Evolutionary conservation across 495 filamentous ascomycete species (phyloP).

Genomic region (Neurospora intermedia): DNA sequence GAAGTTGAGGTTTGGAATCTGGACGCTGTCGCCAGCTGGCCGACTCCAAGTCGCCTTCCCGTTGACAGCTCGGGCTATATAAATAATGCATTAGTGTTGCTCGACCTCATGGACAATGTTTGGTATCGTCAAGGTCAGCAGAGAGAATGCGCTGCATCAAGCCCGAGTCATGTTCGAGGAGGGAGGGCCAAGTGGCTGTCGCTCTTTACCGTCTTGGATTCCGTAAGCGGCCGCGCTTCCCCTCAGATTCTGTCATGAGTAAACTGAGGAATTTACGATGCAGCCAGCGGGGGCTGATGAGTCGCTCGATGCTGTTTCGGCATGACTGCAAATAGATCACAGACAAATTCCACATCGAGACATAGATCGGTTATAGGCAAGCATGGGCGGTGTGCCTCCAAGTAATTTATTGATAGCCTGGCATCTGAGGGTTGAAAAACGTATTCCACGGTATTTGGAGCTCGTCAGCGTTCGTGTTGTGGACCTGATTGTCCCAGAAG

Average conservation of each 20-base stretch:
- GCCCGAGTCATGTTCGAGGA: neutral
- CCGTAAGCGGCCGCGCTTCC: neutral
- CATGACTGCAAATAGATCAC: neutral
- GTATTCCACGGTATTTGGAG: constrained; percentile 12
- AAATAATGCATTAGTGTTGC: neutral
- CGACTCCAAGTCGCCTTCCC: neutral
- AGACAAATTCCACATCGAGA: neutral
- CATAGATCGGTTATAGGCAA: neutral
- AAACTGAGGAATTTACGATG: neutral
- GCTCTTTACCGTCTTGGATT: neutral
- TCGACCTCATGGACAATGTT: neutral
- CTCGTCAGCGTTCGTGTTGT: constrained; percentile 9
- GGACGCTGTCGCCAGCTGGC: neutral
- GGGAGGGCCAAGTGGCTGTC: neutral
- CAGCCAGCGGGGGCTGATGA: neutral
- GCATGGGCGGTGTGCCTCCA: too few relatives aligned
- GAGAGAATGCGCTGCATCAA: neutral
- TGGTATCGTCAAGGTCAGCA: neutral
- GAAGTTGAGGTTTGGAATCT: neutral
- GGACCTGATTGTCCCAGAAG: constrained; percentile 17
- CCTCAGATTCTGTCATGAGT: neutral
- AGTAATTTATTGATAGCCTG: neutral
- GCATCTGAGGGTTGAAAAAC: constrained; percentile 11
- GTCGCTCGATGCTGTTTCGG: neutral
- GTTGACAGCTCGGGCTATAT: neutral